Percentiles rank a stretch among this genome's conserved stretches.
Evolutionary conservation across 2,329 filamentous ascomycete genomes (phyloP).

Genomic region (Neofusicoccum kwambonambiense): DNA sequence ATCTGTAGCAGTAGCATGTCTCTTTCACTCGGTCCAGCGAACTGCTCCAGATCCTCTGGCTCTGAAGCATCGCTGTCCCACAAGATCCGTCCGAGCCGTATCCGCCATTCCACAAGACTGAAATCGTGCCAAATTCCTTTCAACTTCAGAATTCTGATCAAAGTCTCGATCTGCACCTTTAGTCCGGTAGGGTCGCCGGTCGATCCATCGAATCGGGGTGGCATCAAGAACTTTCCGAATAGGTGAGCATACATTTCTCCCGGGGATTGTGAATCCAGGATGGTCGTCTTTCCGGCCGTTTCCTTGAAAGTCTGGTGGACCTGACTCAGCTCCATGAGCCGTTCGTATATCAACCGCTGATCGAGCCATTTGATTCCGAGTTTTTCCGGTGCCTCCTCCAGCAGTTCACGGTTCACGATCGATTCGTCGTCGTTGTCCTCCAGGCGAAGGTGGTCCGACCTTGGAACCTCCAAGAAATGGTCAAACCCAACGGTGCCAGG

Average conservation of each 20-base stretch:
- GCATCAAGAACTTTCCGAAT: conserved; percentile 44
- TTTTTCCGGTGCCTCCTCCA: conserved; percentile 37
- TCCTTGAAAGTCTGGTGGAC: conserved; percentile 53
- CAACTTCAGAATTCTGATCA: conserved; percentile 64
- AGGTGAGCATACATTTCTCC: conserved; percentile 50
- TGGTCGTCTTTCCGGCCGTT: conserved; percentile 56
- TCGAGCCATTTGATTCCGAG: conserved; percentile 38
- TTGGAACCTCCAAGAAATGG: conserved; percentile 64
- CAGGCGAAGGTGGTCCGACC: conserved; percentile 58
- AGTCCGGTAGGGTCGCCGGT: conserved; percentile 59
- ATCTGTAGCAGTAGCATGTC: conserved; percentile 57
- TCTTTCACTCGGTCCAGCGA: conserved; percentile 41
- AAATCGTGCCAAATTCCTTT: conserved; percentile 74
- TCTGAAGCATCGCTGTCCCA: conserved; percentile 52
- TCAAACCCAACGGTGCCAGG: conserved; percentile 69
- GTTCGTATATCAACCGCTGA: conserved; percentile 33
- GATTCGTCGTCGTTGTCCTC: conserved; percentile 55
- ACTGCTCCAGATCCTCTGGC: conserved; percentile 13
- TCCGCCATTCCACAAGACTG: conserved; percentile 71
- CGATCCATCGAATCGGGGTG: conserved; percentile 40
- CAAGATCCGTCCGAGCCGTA: conserved; percentile 68
- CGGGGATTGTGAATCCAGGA: conserved; percentile 50
- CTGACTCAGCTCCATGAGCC: conserved; percentile 45
- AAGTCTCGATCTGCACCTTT: conserved; percentile 66
- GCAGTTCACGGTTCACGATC: conserved; percentile 45